These are phyloP conservation scores for Cryptococcus maquisensis DNA, from an alignment of 1,284 basidiomycete genomes.

Conservation along the genomic window DNA sequence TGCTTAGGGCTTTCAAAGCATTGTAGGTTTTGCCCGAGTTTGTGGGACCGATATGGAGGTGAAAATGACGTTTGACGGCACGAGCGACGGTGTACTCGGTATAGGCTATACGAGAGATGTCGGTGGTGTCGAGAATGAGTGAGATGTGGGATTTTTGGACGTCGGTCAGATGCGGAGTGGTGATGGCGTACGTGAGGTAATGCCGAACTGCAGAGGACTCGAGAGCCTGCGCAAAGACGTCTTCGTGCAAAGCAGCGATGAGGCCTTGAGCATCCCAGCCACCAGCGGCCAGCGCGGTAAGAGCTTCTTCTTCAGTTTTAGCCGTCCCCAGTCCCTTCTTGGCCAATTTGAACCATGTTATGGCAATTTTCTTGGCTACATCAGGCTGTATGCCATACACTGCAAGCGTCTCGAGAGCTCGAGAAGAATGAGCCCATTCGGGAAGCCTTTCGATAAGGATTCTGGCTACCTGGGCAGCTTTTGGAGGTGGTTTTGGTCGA, in stretches of 20 bases:
- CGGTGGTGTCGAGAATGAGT: slow-evolving; percentile 41
- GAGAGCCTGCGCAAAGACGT: slow-evolving; percentile 18
- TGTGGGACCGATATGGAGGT: slow-evolving; percentile 95
- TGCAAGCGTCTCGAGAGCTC: neutral
- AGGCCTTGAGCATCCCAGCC: slow-evolving; percentile 30
- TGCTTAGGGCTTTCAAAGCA: slow-evolving; percentile 80
- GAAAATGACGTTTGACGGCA: slow-evolving; percentile 65
- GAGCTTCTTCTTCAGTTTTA: slow-evolving; percentile 7
- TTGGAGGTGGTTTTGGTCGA: neutral
- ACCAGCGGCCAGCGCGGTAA: slow-evolving; percentile 7
- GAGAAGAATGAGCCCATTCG: neutral
- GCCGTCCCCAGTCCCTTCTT: slow-evolving; percentile 1
- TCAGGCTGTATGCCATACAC: neutral
- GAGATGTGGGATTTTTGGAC: slow-evolving; percentile 27
- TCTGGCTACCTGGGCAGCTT: neutral
- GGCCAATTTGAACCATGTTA: slow-evolving; percentile 12
- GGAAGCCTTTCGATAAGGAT: neutral
- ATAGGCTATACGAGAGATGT: slow-evolving; percentile 37
- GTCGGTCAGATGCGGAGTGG: neutral
- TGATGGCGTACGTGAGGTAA: slow-evolving; percentile 18
- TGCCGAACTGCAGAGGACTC: slow-evolving; percentile 32
- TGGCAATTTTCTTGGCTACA: neutral
- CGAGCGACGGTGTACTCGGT: slow-evolving; percentile 49
- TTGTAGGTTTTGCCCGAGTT: slow-evolving; percentile 97
- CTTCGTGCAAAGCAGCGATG: slow-evolving; percentile 25